phyloP scores from a whole-genome alignment of 768 basidiomycete species.

The Lyophyllum decastes region DNA sequence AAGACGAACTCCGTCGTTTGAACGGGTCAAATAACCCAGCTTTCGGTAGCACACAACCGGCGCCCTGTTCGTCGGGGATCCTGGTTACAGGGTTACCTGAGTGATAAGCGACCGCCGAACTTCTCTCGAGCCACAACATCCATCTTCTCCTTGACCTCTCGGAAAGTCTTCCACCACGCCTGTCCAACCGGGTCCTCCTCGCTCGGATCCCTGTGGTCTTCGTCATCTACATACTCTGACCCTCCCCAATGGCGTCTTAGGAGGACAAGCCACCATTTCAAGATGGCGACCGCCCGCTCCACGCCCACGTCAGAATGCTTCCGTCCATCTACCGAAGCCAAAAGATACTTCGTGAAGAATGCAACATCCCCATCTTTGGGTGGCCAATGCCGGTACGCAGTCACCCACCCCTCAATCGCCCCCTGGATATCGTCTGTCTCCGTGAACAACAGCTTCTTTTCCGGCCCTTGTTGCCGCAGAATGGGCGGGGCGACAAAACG shows the following conservation, averaged over 20 bases:
- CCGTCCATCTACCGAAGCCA: constrained; percentile 62
- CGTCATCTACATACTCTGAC: constrained; percentile 47
- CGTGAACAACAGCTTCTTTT: constrained; percentile 55
- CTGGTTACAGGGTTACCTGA: constrained; percentile 41
- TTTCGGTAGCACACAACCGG: too few relatives aligned
- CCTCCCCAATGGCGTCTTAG: constrained; percentile 64
- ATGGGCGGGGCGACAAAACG: constrained; percentile 47
- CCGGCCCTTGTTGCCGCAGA: constrained; percentile 59
- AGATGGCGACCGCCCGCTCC: constrained; percentile 66
- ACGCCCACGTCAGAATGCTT: constrained; percentile 60
- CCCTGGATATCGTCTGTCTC: constrained; percentile 73
- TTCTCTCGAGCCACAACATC: constrained; percentile 63
- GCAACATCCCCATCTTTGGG: constrained; percentile 77
- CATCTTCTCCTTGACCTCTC: constrained; percentile 65
- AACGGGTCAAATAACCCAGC: too few relatives aligned
- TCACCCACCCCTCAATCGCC: constrained; percentile 78
- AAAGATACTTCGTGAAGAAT: constrained; percentile 71
- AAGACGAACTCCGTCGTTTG: too few relatives aligned
- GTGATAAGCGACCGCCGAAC: constrained; percentile 72
- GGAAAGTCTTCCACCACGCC: constrained; percentile 84
- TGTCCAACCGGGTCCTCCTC: constrained; percentile 50
- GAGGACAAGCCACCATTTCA: constrained; percentile 84
- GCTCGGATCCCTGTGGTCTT: constrained; percentile 29
- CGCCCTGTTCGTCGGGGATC: too few relatives aligned
- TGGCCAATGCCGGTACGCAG: constrained; percentile 53